Evolutionary conservation across 441 rosid species (phyloP).

Genomic region (Populus hybrid): DNA sequence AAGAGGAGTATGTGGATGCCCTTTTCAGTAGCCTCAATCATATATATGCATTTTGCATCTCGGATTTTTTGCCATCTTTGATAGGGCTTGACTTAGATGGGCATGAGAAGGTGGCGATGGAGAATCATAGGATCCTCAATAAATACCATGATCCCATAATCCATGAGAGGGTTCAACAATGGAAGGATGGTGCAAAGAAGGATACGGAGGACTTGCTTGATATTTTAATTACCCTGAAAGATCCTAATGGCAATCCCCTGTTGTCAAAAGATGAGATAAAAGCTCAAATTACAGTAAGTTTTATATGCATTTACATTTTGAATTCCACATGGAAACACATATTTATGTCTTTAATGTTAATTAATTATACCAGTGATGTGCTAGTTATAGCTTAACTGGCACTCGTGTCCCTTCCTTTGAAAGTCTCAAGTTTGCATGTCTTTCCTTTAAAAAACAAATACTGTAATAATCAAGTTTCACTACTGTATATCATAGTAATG

Average conservation of each 20-base stretch:
- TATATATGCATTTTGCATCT: constrained; percentile 41
- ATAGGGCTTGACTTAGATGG: constrained; percentile 53
- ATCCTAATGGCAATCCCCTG: constrained; percentile 32
- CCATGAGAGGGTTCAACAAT: constrained; percentile 41
- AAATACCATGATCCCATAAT: constrained; percentile 51
- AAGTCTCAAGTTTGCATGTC: no score
- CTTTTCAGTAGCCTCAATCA: constrained; percentile 33
- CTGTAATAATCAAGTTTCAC: no score
- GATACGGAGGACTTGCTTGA: constrained; percentile 48
- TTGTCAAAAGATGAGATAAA: constrained; percentile 44
- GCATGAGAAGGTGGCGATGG: constrained; percentile 37
- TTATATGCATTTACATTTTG: not conserved
- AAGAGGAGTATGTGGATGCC: constrained; percentile 45
- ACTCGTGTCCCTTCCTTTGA: no score
- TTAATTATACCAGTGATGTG: no score
- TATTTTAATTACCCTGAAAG: constrained; percentile 32
- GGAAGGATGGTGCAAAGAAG: constrained; percentile 24
- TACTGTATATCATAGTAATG: no score
- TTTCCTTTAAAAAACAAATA: no score
- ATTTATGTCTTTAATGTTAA: no score
- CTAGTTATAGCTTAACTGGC: no score
- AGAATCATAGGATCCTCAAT: constrained; percentile 20
- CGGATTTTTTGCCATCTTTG: constrained; percentile 53
- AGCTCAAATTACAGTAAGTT: constrained; percentile 42
- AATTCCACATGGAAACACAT: not conserved